These are phyloP conservation scores for Camellia sinensis DNA, from an alignment of 148 eudicot genomes.

Conservation along the genomic window DNA sequence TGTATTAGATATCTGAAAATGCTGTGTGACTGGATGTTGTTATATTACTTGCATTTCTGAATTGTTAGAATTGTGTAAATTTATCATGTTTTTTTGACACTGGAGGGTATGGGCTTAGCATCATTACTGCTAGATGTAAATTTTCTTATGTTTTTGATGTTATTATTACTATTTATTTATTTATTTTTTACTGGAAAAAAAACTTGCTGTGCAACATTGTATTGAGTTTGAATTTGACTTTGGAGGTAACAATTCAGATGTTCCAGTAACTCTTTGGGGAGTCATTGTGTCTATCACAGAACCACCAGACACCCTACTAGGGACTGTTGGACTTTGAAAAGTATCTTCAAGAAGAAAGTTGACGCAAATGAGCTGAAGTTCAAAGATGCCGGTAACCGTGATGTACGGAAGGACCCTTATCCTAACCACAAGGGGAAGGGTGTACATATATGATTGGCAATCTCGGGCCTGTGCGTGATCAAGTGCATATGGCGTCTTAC, in stretches of 20 bases:
- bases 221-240: background rate
- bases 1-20: background rate
- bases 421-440: too few species aligned
- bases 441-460: too few species aligned
- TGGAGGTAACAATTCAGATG: background rate
- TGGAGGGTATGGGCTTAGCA: background rate
- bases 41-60: background rate
- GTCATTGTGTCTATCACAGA: too few species aligned
- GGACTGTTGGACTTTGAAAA: too few species aligned
- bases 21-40: background rate
- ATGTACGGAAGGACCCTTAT: too few species aligned
- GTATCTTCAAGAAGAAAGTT: too few species aligned
- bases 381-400: too few species aligned
- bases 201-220: background rate
- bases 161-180: background rate
- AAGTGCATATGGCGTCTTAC: too few species aligned
- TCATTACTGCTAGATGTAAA: slow-evolving; percentile 6
- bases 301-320: too few species aligned
- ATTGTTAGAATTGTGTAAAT: background rate
- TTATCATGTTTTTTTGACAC: background rate
- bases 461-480: too few species aligned
- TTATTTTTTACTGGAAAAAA: too few species aligned
- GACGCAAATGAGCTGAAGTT: too few species aligned
- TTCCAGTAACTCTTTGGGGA: background rate
- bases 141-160: background rate